These are phyloP conservation scores for Lactifluus volemus DNA, from an alignment of 768 basidiomycete species.

Conservation along the genomic window DNA sequence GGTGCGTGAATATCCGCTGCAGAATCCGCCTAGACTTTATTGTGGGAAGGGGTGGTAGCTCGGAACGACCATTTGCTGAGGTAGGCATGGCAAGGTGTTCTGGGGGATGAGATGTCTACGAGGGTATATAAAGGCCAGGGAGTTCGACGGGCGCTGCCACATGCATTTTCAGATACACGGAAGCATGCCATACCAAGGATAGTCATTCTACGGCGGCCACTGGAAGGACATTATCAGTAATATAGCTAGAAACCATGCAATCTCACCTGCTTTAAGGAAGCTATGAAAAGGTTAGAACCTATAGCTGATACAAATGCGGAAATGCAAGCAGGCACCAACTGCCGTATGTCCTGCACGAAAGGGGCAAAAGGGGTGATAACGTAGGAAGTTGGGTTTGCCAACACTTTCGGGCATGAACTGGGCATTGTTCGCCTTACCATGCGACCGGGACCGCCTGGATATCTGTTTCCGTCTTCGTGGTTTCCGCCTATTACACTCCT, in stretches of 20 bases:
- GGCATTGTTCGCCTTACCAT: background rate
- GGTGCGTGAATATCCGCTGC: conserved; percentile 8
- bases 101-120: background rate
- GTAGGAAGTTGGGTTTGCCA: background rate
- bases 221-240: background rate
- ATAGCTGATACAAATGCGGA: background rate
- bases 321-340: background rate
- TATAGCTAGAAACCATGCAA: background rate
- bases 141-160: background rate
- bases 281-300: conserved; percentile 6
- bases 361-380: background rate
- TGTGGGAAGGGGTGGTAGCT: background rate
- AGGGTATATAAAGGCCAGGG: background rate
- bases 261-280: background rate
- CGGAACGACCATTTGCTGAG: background rate
- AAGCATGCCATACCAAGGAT: conserved; percentile 10
- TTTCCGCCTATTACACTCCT: background rate
- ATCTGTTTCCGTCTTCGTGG: background rate
- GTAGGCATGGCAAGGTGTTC: background rate
- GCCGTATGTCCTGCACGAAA: background rate
- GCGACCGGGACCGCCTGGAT: background rate
- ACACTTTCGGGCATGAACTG: background rate
- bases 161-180: background rate
- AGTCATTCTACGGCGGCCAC: background rate
- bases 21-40: background rate